Base-by-base conservation (phyloP, 1,284 basidiomycete species). In the Ceratobasidium sp. region DNA sequence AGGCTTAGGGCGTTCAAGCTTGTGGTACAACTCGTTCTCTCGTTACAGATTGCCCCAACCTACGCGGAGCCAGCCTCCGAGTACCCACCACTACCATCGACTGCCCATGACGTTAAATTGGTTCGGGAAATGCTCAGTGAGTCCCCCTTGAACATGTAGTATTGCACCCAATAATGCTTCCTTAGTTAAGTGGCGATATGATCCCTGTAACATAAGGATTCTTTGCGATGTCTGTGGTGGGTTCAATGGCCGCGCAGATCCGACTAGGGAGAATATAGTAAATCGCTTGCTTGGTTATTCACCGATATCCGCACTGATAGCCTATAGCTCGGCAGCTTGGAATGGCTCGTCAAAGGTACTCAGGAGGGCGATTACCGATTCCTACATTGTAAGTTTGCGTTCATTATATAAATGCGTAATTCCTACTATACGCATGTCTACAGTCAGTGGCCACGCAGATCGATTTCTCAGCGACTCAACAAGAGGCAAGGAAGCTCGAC, bases 371-470 rank as follows among this genome's bases (percentile, higher is more conserved):
- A 54, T 27, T 34, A 54, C 35, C 52, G 52, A 4, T 54, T 54
- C 20, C 22, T 54, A 13, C 52, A 54, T 34, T 54, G 52, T 54
- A 17, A 15, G 52, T 54, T 3, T 15, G 8, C 17, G 49, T 8
- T 27, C 32, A 22, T 7, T 29, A 22, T 52, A n/a, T n/a, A n/a
- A n/a, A n/a, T n/a, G n/a, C n/a, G n/a, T n/a, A n/a, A n/a, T n/a
- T n/a, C n/a, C n/a, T n/a, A n/a, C n/a, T n/a, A n/a, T n/a, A n/a
- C n/a, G n/a, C n/a, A 15, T 31, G 8, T 31, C n/a, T 32, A n/a
- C 20, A 56, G 54, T 56, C 13, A 56, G 54, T 38, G 54, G 54
- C n/a, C 54, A 56, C 35, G 54, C 35, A 7, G 34, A 56, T 2
- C 54, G 54, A 3, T 40, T 56, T 22, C n/a, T 56, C n/a, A 38